Percentiles rank a stretch among this genome's conserved stretches.
Conservation (phyloP, 2,329 filamentous ascomycete species). For the Trichoderma asperellum region DNA sequence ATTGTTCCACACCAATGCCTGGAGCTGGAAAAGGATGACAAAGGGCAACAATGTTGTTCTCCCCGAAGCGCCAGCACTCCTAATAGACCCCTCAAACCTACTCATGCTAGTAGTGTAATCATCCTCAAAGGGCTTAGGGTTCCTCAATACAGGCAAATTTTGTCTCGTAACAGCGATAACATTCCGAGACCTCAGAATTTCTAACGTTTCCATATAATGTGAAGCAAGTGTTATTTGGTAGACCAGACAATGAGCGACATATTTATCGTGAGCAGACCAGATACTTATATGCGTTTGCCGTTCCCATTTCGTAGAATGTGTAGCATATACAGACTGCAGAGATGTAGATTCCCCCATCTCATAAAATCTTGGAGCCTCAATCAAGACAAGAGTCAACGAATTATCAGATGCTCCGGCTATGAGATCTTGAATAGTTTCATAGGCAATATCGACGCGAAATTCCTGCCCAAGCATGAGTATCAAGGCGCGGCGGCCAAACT, state of each 20-base stretch:
- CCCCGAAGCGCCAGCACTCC: constrained; percentile 32
- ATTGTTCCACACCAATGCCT: constrained; percentile 65
- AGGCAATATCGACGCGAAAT: constrained; percentile 52
- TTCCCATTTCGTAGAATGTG: constrained; percentile 31
- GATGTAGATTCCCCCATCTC: constrained; percentile 15
- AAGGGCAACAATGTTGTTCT: constrained; percentile 49
- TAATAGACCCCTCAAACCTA: constrained; percentile 41
- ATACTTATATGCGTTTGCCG: constrained; percentile 39
- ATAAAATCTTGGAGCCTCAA: constrained; percentile 56
- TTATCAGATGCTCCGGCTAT: constrained; percentile 43
- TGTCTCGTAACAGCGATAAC: constrained; percentile 35
- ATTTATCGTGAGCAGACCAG: constrained; percentile 39
- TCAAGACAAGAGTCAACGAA: constrained; percentile 56
- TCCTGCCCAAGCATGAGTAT: constrained; percentile 42
- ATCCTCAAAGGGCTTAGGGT: constrained; percentile 24
- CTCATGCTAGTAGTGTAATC: constrained; percentile 37
- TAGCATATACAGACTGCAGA: background rate
- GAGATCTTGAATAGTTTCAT: constrained; percentile 53
- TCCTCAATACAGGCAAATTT: constrained; percentile 31
- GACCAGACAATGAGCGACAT: constrained; percentile 50
- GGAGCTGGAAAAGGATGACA: constrained; percentile 62
- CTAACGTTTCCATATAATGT: constrained; percentile 27
- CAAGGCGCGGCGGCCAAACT: constrained; percentile 50
- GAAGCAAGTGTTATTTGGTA: constrained; percentile 43
- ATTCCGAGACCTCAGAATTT: constrained; percentile 35